phyloP scores from a whole-genome alignment of 139 green algal species.

The Tetraselmis chui region DNA sequence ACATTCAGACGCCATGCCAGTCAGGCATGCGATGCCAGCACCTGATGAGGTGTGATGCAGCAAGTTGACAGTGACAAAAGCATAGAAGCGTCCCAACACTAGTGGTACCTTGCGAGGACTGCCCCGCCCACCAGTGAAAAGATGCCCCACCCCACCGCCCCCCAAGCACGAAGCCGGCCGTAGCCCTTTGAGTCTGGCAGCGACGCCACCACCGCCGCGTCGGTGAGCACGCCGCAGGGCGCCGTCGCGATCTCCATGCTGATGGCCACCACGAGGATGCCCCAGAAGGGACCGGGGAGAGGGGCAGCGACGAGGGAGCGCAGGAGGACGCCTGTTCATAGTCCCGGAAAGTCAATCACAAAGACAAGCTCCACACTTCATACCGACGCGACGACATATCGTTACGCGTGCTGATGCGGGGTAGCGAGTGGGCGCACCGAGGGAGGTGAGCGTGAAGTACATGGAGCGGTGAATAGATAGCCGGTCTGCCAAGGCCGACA shows the following conservation, averaged over 20 bases:
- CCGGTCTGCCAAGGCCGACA: neutral
- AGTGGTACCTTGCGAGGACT: slow-evolving; percentile 4
- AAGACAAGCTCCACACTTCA: no score
- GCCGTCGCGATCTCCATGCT: neutral
- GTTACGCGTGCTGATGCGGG: no score
- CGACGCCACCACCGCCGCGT: neutral
- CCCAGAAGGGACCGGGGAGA: neutral
- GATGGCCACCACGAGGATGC: neutral
- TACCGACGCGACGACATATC: no score
- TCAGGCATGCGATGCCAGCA: no score
- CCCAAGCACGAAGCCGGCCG: slow-evolving; percentile 23
- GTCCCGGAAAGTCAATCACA: no score
- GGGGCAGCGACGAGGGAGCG: neutral
- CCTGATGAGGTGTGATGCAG: no score
- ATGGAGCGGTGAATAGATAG: neutral
- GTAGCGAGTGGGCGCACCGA: neutral
- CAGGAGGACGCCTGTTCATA: neutral
- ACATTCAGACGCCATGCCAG: no score
- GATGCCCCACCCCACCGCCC: slow-evolving; percentile 34
- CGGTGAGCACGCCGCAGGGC: neutral
- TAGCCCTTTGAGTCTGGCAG: slow-evolving; percentile 11
- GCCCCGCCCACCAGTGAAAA: slow-evolving; percentile 14
- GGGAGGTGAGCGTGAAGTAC: neutral
- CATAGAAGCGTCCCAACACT: no score
- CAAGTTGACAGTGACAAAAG: no score